phyloP scores from a whole-genome alignment of 768 basidiomycete genomes.

The Rhizopogon vinicolor region DNA sequence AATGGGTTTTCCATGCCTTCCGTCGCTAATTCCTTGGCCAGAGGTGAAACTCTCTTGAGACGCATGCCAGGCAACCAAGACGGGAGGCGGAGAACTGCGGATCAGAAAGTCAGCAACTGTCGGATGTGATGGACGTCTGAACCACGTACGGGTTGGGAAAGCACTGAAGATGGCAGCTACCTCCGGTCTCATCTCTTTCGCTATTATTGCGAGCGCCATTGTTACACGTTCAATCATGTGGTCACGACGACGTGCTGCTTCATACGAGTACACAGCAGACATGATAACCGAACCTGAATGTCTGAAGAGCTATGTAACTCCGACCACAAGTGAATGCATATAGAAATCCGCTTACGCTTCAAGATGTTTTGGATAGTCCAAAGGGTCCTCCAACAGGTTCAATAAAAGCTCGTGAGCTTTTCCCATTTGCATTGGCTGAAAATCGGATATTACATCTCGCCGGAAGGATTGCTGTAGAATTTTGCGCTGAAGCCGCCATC shows the following conservation, averaged over 20 bases:
- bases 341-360: neutral
- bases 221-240: neutral
- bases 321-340: neutral
- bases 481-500: constrained; percentile 13
- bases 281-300: constrained; percentile 3
- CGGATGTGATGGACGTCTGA: neutral
- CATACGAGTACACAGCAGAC: constrained; percentile 2
- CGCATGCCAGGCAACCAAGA: constrained; percentile 7
- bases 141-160: neutral
- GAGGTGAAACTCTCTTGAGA: constrained; percentile 7
- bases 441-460: neutral
- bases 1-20: constrained; percentile 15
- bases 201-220: neutral
- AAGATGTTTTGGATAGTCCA: neutral
- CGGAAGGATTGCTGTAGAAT: constrained; percentile 10
- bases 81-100: constrained; percentile 5
- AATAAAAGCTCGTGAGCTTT: neutral
- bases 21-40: constrained; percentile 9
- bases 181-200: neutral
- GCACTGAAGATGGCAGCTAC: neutral
- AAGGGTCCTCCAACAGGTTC: neutral
- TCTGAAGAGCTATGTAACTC: neutral
- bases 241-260: neutral
- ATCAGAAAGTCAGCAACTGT: neutral
- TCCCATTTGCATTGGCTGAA: neutral